These are phyloP conservation scores for Grifola frondosa DNA, from an alignment of 1,284 basidiomycete genomes.

Conservation along the genomic window DNA sequence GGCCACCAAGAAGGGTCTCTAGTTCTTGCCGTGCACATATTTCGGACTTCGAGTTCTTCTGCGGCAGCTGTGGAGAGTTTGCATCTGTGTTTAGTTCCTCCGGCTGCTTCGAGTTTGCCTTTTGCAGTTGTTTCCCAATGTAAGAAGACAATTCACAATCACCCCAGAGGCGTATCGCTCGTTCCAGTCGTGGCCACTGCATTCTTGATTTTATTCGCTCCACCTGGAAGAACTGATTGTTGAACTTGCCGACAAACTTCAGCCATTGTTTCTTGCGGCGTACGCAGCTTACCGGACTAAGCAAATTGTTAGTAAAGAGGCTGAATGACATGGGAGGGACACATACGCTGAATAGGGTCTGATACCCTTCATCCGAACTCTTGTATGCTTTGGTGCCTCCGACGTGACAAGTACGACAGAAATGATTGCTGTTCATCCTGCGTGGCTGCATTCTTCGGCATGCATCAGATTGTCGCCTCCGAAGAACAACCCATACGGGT, in stretches of 20 bases:
- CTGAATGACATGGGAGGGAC: no score
- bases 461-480: conserved; percentile 36
- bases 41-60: conserved; percentile 3
- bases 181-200: conserved; percentile 7
- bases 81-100: no score
- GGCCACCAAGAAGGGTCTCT: conserved; percentile 9
- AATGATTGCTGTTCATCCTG: conserved; percentile 26
- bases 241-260: conserved; percentile 8
- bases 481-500: conserved; percentile 21
- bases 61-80: background rate
- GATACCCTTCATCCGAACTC: conserved; percentile 20
- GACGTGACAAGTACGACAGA: conserved; percentile 30
- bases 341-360: no score
- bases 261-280: conserved; percentile 9
- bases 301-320: conserved; percentile 8
- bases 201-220: conserved; percentile 13
- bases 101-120: no score
- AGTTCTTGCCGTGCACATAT: conserved; percentile 10
- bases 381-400: conserved; percentile 27
- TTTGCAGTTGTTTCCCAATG: no score
- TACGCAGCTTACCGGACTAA: conserved; percentile 10
- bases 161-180: no score
- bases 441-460: conserved; percentile 29
- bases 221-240: background rate
- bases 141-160: no score